phyloP scores from a whole-genome alignment of 73 alveolate genomes.

The Stentor roeselii region DNA sequence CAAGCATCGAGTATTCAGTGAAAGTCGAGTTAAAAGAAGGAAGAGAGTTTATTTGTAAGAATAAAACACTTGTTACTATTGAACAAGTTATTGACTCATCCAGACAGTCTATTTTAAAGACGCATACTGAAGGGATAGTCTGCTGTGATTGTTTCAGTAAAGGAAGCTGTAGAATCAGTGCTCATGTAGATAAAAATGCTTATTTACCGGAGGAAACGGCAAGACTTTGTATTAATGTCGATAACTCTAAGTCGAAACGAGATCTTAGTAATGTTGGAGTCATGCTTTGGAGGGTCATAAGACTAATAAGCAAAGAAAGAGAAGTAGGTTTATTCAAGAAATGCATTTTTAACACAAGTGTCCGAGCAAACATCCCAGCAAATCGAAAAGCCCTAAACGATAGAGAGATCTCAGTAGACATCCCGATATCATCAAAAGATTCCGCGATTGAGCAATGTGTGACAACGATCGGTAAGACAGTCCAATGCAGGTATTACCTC shows the following conservation, averaged over 20 bases:
- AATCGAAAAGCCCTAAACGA: not conserved
- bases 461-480: not conserved
- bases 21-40: not conserved
- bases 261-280: not conserved
- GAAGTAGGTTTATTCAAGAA: not conserved
- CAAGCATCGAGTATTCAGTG: not conserved
- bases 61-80: not conserved
- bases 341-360: not conserved
- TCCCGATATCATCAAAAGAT: not conserved
- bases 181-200: constrained; percentile 21
- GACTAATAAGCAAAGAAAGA: not conserved
- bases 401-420: not conserved
- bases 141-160: not conserved
- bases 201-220: not conserved
- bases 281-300: constrained; percentile 11
- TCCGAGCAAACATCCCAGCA: not conserved
- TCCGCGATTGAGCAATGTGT: not conserved
- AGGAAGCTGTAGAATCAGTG: not conserved
- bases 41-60: not conserved
- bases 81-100: not conserved
- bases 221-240: not conserved
- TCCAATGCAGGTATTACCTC: not conserved
- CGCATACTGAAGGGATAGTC: not conserved
- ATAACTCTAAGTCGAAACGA: not conserved
- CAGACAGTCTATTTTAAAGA: not conserved